Evolutionary conservation across 176 grass and related monocot genomes (phyloP), one percentile per base, ranked within the genome.

Genomic region (Musa acuminata): DNA sequence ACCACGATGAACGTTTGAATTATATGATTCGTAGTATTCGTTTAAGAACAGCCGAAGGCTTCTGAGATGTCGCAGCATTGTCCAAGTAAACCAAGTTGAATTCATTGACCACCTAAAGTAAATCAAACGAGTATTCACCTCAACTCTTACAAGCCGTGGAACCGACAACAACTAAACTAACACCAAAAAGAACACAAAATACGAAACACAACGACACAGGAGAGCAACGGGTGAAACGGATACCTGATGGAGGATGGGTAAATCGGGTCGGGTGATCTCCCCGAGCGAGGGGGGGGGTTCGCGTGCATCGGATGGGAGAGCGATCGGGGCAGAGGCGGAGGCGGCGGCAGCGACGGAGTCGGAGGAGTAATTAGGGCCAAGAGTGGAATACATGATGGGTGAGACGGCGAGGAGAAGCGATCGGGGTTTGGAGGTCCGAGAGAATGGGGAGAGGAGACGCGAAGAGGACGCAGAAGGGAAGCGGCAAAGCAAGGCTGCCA

Each of bases 201-300:
- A 35, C 8, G 23, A 43, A 14, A 67, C 57, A 17, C 14, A 26
- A 12, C 5, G 25, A 35, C 22, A 11, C 64, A 29, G 22, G 27
- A 16, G 64, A 67, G 57, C 57, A 67, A 26, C 2, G 49, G 9
- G 19, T 0, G 12, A 5, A 78, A 14, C 48, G 13, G 2, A 13
- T 11, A 93, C 95, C 95, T 98, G 90, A 72, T 91, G 71, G 20
- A 98, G 95, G 82, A 98, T 93, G 17, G 90, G 95, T 66, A 98
- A 98, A 62, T 98, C 95, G 1, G 87, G 77, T 17, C 85, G 76
- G 78, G 90, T 78, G 69, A 80, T 55, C 67, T 90, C 84, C 6
- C 90, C 94, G 12, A 97, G 94, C 51, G 87, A 90, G 85, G 71
- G 58, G 19, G n/a, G 22, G 29, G 93, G 73, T 60, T 82, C 83